Evolutionary conservation across 2,329 filamentous ascomycete species (phyloP).

Genomic region (Arthroderma sp.): DNA sequence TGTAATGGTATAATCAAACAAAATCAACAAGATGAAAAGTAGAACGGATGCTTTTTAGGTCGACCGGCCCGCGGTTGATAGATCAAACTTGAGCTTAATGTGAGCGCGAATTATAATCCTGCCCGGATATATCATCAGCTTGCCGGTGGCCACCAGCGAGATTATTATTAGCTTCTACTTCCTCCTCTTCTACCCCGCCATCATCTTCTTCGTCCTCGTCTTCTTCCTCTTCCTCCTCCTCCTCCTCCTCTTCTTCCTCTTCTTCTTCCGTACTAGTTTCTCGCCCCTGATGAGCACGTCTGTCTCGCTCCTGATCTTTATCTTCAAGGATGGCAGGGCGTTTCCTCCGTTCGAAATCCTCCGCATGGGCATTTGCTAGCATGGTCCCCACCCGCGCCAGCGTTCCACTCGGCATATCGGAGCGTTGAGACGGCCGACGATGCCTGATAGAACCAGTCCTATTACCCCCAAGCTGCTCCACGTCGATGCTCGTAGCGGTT

Average conservation of each 20-base stretch:
- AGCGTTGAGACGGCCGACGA: conserved; percentile 13
- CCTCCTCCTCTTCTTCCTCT: conserved; percentile 23
- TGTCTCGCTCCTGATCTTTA: conserved; percentile 17
- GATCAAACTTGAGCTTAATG: too few relatives aligned
- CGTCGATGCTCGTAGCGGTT: conserved; percentile 11
- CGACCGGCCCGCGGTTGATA: too few relatives aligned
- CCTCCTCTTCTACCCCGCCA: conserved; percentile 1
- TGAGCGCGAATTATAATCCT: too few relatives aligned
- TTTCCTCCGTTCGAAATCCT: conserved; percentile 79
- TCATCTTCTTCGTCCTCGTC: conserved; percentile 5
- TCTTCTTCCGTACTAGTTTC: conserved; percentile 24
- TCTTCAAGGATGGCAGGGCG: conserved; percentile 33
- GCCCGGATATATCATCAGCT: too few relatives aligned
- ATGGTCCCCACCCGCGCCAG: conserved; percentile 49
- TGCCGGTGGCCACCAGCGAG: too few relatives aligned
- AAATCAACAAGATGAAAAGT: too few relatives aligned
- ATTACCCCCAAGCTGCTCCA: conserved; percentile 10
- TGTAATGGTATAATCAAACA: too few relatives aligned
- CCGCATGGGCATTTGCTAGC: conserved; percentile 71
- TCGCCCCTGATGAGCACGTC: conserved; percentile 16
- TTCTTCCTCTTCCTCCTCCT: conserved; percentile 18
- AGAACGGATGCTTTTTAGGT: too few relatives aligned
- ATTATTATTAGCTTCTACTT: too few relatives aligned
- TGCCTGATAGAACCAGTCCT: conserved; percentile 7
- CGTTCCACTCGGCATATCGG: conserved; percentile 18